Conservation (phyloP, 202 grass and related monocot genomes). For the Zizania palustris region DNA sequence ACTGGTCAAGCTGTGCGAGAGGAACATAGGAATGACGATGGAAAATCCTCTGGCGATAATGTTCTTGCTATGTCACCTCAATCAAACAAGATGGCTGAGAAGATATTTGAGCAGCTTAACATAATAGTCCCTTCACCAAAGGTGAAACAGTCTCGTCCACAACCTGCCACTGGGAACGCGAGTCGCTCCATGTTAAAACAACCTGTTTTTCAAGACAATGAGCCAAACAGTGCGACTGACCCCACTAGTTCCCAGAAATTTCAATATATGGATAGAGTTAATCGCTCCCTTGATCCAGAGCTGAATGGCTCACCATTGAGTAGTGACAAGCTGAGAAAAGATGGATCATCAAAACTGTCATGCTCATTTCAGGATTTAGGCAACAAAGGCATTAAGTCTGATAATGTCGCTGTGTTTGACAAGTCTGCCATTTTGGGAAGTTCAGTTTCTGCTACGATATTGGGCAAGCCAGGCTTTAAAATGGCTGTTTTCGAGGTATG, state of each 20-base stretch:
- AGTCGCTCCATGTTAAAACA: conserved; percentile 42
- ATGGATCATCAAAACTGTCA: conserved; percentile 35
- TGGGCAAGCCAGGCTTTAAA: conserved; percentile 51
- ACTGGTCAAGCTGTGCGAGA: conserved; percentile 43
- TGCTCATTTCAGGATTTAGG: conserved; percentile 21
- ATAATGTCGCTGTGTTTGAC: background rate
- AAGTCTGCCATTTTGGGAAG: too few species aligned
- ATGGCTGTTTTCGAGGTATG: conserved; percentile 60
- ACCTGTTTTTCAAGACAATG: conserved; percentile 33
- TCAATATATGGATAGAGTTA: conserved; percentile 42
- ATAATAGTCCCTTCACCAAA: conserved; percentile 78
- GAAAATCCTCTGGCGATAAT: conserved; percentile 39
- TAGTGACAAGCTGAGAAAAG: conserved; percentile 43
- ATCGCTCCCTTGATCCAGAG: conserved; percentile 15
- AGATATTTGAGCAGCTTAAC: conserved; percentile 83
- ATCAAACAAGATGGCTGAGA: conserved; percentile 77
- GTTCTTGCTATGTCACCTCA: conserved; percentile 49
- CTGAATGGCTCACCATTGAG: conserved; percentile 44
- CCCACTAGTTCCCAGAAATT: conserved; percentile 35
- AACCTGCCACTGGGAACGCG: conserved; percentile 17
- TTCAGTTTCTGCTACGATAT: conserved; percentile 40
- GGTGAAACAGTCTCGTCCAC: conserved; percentile 42
- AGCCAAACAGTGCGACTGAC: conserved; percentile 35
- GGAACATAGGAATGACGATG: conserved; percentile 36
- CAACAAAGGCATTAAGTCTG: conserved; percentile 26